phyloP scores from a whole-genome alignment of 441 rosid species.

The Raphanus hybrid region DNA sequence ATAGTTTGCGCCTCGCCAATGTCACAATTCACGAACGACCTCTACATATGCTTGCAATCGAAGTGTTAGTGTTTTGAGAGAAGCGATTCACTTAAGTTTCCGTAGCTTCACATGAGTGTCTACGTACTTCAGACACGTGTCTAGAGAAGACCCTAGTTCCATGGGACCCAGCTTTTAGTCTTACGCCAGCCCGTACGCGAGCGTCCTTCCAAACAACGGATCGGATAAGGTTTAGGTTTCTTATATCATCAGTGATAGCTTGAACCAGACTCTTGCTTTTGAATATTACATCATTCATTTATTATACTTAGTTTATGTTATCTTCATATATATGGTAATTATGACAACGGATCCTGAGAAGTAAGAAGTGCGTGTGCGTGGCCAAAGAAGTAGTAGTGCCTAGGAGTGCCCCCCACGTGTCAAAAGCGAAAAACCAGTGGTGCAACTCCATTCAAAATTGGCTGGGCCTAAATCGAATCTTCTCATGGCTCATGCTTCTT shows the following conservation, averaged over 20 bases:
- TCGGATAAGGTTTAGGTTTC: conserved; percentile 22
- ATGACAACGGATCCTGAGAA: conserved; percentile 30
- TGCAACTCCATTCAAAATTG: conserved; percentile 2
- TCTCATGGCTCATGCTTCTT: conserved; percentile 20
- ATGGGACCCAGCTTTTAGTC: conserved; percentile 21
- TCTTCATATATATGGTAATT: conserved; percentile 20
- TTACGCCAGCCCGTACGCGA: conserved; percentile 28
- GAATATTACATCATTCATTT: conserved; percentile 13
- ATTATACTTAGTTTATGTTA: conserved; percentile 19
- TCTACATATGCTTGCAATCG: conserved; percentile 3
- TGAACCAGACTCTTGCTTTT: conserved; percentile 28
- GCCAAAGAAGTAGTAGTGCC: conserved; percentile 18
- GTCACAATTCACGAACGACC: not conserved
- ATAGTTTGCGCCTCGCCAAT: not conserved
- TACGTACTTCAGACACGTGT: conserved; percentile 33
- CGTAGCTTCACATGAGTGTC: conserved; percentile 33
- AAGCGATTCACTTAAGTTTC: conserved; percentile 18
- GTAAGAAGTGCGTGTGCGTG: conserved; percentile 38
- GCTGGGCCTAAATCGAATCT: not conserved
- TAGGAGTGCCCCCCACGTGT: conserved; percentile 37
- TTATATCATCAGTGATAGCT: conserved; percentile 23
- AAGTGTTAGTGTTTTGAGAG: conserved; percentile 13
- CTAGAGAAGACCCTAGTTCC: conserved; percentile 25
- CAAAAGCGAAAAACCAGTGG: conserved; percentile 35
- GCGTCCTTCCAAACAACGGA: conserved; percentile 26